Conservation (phyloP, 129 eudicot genomes). For the Sambucus nigra region DNA sequence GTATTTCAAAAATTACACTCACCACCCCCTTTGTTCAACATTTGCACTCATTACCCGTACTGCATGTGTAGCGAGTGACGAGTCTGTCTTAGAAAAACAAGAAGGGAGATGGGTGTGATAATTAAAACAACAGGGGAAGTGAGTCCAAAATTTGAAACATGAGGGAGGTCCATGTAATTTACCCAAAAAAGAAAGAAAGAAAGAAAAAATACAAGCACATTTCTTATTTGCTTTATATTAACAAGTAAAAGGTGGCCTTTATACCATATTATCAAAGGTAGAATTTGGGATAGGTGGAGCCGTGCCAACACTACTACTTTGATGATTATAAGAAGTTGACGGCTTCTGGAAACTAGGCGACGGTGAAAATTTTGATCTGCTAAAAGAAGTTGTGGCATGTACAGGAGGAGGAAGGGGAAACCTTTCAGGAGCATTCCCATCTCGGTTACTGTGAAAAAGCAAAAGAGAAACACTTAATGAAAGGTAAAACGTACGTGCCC, state of each 20-base stretch:
- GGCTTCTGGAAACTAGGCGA: conserved; percentile 37
- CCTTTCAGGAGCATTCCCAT: conserved; percentile 54
- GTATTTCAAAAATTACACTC: too few relatives aligned
- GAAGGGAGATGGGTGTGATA: neutral
- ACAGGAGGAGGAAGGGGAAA: conserved; percentile 88
- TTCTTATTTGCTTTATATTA: too few relatives aligned
- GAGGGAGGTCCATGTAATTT: too few relatives aligned
- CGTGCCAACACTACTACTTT: conserved; percentile 18
- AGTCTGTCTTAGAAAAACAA: neutral
- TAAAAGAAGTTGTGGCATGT: conserved; percentile 31
- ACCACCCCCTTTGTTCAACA: too few relatives aligned
- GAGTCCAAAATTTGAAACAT: too few relatives aligned
- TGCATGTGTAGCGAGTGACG: too few relatives aligned
- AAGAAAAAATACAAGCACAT: too few relatives aligned
- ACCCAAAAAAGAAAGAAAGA: too few relatives aligned
- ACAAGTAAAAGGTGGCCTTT: too few relatives aligned
- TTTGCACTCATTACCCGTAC: too few relatives aligned
- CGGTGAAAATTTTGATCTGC: conserved; percentile 39
- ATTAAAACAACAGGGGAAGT: neutral
- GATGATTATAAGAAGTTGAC: conserved; percentile 43
- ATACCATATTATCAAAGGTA: conserved; percentile 59
- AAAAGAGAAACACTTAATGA: neutral
- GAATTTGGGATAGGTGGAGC: conserved; percentile 61
- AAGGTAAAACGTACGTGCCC: neutral
- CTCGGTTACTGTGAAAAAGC: conserved; percentile 31